Base-by-base conservation (phyloP, 192 early-diverging fungal genomes). In the Podila clonocystis region DNA sequence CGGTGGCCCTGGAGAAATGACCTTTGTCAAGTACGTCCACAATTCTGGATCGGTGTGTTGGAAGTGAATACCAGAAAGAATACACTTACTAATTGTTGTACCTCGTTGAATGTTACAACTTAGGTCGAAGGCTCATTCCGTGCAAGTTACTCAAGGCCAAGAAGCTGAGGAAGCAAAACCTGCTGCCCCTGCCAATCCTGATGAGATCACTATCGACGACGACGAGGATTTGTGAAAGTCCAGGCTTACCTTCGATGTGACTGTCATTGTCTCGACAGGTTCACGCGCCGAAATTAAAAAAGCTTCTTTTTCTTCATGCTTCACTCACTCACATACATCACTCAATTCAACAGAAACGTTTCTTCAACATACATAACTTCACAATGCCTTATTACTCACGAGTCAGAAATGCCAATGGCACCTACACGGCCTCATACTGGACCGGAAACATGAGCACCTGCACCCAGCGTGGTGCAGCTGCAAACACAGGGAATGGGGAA, bases 171-270 rank as follows among this genome's bases (percentile, higher is more conserved):
- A 68, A n/a, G 63, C 31, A 11, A 55, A 9, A 1, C 67, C 82
- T 28, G 30, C 50, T 36, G 67, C 64, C 33, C 68, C 66, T 50
- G 74, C 79, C 9, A 93, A 93, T 67, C 89, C 92, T 26, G 91
- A 94, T 71, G 91, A 90, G 75, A 92, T 93, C 74, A 82, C 88
- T 17, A 93, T 94, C 80, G 89, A 85, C 49, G 84, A 86, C 64
- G 88, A 89, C 36, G 91, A 91, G 26, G 87, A 89, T 58, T 45
- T 82, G 50, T 82, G 55, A 68, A 58, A n/a, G n/a, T n/a, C n/a
- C n/a, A n/a, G n/a, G n/a, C n/a, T n/a, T 38, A 26, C 11, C 38
- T 2, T 15, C n/a, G 38, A n/a, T 68, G 67, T 36, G 55, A 68
- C 67, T 49, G 67, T 33, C 33, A 45, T 45, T 12, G 41, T 45